Evolutionary conservation across 176 grass and related monocot species (phyloP).

Genomic region (Cymbopogon citratus): DNA sequence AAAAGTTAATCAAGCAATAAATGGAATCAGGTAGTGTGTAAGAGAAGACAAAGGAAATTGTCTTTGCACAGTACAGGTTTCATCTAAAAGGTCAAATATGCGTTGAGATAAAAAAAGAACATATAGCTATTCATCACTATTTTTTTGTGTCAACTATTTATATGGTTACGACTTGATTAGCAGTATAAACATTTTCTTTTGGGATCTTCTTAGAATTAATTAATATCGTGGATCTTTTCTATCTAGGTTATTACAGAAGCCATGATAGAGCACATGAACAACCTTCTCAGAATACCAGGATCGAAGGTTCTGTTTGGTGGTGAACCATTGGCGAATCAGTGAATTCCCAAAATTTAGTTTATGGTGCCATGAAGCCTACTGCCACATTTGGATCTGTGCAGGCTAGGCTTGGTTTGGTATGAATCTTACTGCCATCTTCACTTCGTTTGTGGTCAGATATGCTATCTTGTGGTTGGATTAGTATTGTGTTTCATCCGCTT

Average conservation of each 20-base stretch:
- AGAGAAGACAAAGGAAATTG: neutral
- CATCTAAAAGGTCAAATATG: neutral
- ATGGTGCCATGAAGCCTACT: conserved; percentile 82
- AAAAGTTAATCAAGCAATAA: neutral
- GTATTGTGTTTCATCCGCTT: no score
- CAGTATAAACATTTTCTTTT: neutral
- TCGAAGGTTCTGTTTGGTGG: no score
- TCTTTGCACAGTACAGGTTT: conserved; percentile 6
- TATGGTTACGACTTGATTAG: neutral
- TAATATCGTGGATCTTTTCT: neutral
- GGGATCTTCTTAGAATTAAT: neutral
- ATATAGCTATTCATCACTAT: neutral
- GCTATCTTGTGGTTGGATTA: no score
- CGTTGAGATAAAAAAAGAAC: neutral
- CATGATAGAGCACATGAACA: conserved; percentile 72
- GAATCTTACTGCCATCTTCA: no score
- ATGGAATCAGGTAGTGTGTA: neutral
- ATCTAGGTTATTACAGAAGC: conserved; percentile 72
- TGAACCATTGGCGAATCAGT: conserved; percentile 30
- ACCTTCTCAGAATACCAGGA: neutral
- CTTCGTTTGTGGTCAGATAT: no score
- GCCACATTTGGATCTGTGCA: conserved; percentile 87
- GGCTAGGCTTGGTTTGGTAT: no score
- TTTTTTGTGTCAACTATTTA: conserved; percentile 1
- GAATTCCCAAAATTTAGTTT: conserved; percentile 90